phyloP scores from a whole-genome alignment of 345 rosid species.

The Populus simonii region DNA sequence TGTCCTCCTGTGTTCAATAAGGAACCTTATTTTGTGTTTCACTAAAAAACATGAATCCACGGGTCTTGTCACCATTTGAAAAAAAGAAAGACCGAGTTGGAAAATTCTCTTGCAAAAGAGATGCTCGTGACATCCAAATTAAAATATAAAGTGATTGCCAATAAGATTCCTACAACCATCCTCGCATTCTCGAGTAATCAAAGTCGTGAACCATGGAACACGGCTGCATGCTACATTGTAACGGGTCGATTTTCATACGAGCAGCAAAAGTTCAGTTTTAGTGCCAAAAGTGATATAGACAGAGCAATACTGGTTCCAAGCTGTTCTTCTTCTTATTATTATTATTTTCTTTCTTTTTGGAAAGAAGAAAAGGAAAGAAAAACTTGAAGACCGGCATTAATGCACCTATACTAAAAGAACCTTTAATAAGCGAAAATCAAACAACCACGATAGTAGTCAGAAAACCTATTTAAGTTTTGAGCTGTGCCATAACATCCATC shows the following conservation, averaged over 20 bases:
- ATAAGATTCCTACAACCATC: neutral
- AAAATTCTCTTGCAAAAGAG: neutral
- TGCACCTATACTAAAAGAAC: neutral
- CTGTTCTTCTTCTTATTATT: neutral
- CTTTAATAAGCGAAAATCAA: neutral
- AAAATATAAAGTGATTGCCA: neutral
- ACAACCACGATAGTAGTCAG: neutral
- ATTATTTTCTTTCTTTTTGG: neutral
- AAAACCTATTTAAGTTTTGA: neutral
- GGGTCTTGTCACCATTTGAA: neutral
- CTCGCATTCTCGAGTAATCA: neutral
- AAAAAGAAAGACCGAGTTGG: no score
- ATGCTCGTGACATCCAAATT: neutral
- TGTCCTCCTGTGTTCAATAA: no score
- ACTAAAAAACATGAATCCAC: no score
- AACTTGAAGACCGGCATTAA: neutral
- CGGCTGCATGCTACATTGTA: neutral
- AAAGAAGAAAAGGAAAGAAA: no score
- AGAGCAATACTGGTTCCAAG: neutral
- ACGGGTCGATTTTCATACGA: neutral
- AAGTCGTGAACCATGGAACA: neutral
- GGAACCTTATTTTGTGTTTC: no score
- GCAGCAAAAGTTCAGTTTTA: neutral
- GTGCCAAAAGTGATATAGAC: no score
- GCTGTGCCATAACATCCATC: neutral